Evolutionary conservation across 768 basidiomycete species (phyloP).

Genomic region (Pluteus cervinus): DNA sequence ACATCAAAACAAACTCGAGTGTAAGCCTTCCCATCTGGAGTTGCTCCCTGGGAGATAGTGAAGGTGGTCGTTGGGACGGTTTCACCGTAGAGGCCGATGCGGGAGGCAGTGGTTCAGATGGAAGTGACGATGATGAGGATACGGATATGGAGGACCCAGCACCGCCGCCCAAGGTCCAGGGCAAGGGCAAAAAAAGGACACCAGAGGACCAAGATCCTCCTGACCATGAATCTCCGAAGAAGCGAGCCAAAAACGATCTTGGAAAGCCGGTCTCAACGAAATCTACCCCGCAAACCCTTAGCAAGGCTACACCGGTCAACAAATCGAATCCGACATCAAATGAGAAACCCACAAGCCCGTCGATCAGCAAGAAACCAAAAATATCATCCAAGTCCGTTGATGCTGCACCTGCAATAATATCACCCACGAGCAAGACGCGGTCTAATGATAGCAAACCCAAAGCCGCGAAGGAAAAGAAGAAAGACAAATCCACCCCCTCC

Average conservation of each 20-base stretch:
- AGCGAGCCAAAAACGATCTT: slow-evolving; percentile 32
- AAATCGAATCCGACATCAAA: no score
- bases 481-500: no score
- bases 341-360: no score
- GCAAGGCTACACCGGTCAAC: not conserved
- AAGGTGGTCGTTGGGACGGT: slow-evolving; percentile 58
- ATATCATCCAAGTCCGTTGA: no score
- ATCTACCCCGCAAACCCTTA: not conserved
- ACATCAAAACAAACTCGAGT: slow-evolving; percentile 86
- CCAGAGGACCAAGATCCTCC: slow-evolving; percentile 31
- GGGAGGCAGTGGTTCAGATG: slow-evolving; percentile 16
- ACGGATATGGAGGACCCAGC: slow-evolving; percentile 13
- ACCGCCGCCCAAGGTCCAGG: slow-evolving; percentile 3
- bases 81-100: slow-evolving; percentile 24
- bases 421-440: no score
- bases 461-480: no score
- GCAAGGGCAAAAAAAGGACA: slow-evolving; percentile 29
- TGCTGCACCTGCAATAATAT: no score
- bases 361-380: no score
- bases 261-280: slow-evolving; percentile 9
- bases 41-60: slow-evolving; percentile 57
- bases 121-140: slow-evolving; percentile 14
- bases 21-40: slow-evolving; percentile 89
- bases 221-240: slow-evolving; percentile 36
- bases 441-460: no score